Conservation (phyloP, 148 eudicot species). For the Fagopyrum esculentum region DNA sequence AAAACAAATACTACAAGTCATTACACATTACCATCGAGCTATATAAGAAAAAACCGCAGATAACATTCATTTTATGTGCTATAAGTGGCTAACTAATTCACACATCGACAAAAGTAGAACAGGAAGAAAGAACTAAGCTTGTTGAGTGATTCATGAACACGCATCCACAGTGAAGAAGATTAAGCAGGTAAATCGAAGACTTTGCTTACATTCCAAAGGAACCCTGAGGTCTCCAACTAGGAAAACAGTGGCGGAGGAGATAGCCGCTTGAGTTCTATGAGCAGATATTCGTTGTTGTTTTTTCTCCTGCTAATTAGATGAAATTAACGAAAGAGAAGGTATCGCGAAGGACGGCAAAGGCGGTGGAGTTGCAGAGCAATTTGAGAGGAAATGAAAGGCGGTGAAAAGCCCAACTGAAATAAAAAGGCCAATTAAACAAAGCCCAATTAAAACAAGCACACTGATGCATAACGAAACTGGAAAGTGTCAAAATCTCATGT, state of each 20-base stretch:
- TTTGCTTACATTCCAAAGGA: conserved; percentile 2
- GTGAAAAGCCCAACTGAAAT: no score
- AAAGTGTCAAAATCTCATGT: no score
- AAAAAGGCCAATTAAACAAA: no score
- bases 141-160: background rate
- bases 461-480: no score
- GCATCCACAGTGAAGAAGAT: background rate
- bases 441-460: no score
- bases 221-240: background rate
- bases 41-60: background rate
- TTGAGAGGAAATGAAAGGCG: no score
- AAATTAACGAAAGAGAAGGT: background rate
- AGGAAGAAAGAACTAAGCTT: background rate
- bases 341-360: no score
- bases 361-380: no score
- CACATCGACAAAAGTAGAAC: background rate
- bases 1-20: background rate
- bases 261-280: background rate
- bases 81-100: background rate
- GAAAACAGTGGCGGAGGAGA: background rate
- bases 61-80: background rate
- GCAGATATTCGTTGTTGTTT: background rate
- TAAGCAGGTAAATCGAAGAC: background rate
- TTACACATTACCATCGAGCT: background rate
- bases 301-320: background rate